A percentile compares a stretch with the other conserved stretches of the same genome.
Evolutionary conservation across 352 stramenopile species (phyloP).

Genomic region (Globisporangium irregulare): DNA sequence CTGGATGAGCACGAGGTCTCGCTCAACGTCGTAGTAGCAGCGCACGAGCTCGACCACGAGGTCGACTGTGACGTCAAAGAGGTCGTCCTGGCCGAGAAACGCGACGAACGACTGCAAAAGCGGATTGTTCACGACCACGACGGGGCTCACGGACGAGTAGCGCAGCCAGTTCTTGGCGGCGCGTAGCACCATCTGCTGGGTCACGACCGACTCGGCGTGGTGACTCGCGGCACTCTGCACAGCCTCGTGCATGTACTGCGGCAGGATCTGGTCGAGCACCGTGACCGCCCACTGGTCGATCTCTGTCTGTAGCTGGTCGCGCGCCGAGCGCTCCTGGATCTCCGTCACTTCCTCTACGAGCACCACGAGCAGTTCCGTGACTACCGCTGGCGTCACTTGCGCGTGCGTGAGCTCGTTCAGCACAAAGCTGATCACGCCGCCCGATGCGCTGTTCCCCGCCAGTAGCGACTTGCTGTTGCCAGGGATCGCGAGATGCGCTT

Average conservation of each 20-base stretch:
- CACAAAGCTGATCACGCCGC: constrained; percentile 54
- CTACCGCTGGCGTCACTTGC: constrained; percentile 31
- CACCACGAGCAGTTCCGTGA: constrained; percentile 64
- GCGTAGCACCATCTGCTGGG: constrained; percentile 57
- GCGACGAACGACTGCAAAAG: constrained; percentile 62
- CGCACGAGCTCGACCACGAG: constrained; percentile 77
- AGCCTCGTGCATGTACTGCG: constrained; percentile 73
- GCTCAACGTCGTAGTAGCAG: constrained; percentile 47
- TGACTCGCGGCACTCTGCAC: constrained; percentile 14
- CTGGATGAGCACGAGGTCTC: constrained; percentile 55
- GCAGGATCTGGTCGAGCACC: constrained; percentile 64
- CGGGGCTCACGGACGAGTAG: constrained; percentile 39
- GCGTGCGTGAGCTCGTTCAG: constrained; percentile 43
- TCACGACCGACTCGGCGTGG: constrained; percentile 27
- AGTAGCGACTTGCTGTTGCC: constrained; percentile 15
- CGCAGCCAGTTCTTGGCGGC: constrained; percentile 64
- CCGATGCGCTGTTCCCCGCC: background rate
- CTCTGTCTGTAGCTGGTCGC: constrained; percentile 57
- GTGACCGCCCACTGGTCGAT: constrained; percentile 53
- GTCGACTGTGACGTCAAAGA: constrained; percentile 85
- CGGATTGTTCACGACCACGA: constrained; percentile 54
- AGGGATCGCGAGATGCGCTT: constrained; percentile 15
- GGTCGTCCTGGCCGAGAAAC: constrained; percentile 65
- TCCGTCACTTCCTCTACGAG: constrained; percentile 63
- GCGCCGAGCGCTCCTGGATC: constrained; percentile 40